Percentiles rank a stretch among this genome's conserved stretches.
Evolutionary conservation across 306 rosid species (phyloP).

Genomic region (Crataegus laevigata): DNA sequence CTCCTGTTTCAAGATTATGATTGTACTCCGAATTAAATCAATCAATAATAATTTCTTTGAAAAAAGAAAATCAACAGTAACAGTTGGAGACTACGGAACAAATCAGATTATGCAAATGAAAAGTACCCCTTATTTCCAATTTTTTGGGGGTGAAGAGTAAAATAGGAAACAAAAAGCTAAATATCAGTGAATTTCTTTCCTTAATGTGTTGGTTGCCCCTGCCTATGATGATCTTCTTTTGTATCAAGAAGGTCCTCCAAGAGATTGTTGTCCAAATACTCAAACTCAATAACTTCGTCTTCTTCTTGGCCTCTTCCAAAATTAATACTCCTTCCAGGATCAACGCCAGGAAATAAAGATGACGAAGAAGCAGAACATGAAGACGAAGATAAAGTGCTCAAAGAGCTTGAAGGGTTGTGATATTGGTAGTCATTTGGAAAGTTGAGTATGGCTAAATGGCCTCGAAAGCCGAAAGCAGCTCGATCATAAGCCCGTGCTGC

Average conservation of each 20-base stretch:
- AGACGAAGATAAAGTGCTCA: background rate
- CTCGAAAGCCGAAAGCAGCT: conserved; percentile 77
- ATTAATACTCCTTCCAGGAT: background rate
- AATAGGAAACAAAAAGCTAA: background rate
- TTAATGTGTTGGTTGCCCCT: background rate
- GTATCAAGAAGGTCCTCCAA: conserved; percentile 67
- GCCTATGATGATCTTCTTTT: conserved; percentile 13
- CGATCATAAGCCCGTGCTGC: conserved; percentile 91
- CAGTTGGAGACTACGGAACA: too few species aligned
- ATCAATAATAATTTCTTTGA: too few species aligned
- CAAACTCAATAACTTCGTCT: conserved; percentile 47
- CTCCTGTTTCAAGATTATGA: too few species aligned
- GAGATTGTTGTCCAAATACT: conserved; percentile 52
- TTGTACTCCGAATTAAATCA: too few species aligned
- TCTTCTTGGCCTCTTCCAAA: background rate
- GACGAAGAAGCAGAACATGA: conserved; percentile 8
- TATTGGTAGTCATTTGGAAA: conserved; percentile 69
- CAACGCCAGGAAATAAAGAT: conserved; percentile 11
- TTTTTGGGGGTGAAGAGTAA: background rate
- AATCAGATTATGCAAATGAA: too few species aligned
- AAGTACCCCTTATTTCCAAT: background rate
- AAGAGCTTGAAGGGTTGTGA: conserved; percentile 7
- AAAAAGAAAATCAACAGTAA: too few species aligned
- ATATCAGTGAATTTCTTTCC: background rate
- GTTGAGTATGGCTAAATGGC: conserved; percentile 76